Percentiles rank a stretch among this genome's conserved stretches.
These are phyloP conservation scores for Brassica hybrid DNA, from an alignment of 441 rosid species.

Conservation along the genomic window DNA sequence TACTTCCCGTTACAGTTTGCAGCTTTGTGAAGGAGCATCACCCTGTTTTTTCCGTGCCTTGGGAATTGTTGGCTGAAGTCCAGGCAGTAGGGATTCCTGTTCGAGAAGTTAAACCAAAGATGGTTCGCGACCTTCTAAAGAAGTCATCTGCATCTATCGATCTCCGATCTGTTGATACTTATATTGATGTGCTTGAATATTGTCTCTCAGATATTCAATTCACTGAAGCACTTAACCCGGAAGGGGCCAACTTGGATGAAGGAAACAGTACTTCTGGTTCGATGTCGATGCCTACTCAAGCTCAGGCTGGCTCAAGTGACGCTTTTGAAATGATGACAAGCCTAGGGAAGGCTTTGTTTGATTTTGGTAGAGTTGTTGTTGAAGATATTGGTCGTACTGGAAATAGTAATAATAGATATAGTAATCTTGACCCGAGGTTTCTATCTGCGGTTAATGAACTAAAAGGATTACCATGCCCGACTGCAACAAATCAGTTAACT, in stretches of 20 bases:
- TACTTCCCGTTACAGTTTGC: slow-evolving; percentile 97
- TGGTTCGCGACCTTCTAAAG: slow-evolving; percentile 93
- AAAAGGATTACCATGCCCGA: slow-evolving; percentile 91
- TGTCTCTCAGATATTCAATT: slow-evolving; percentile 91
- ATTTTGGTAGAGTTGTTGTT: slow-evolving; percentile 94
- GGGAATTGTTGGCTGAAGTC: slow-evolving; percentile 93
- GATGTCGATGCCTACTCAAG: slow-evolving; percentile 55
- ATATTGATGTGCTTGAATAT: slow-evolving; percentile 90
- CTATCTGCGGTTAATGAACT: slow-evolving; percentile 67
- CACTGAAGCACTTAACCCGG: slow-evolving; percentile 49
- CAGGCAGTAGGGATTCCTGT: slow-evolving; percentile 79
- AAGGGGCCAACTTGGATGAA: slow-evolving; percentile 50
- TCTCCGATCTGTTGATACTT: slow-evolving; percentile 89
- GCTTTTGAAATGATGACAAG: slow-evolving; percentile 98
- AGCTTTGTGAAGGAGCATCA: slow-evolving; percentile 96
- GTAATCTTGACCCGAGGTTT: slow-evolving; percentile 56
- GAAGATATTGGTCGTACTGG: slow-evolving; percentile 96
- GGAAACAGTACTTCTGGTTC: slow-evolving; percentile 49
- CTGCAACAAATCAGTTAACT: slow-evolving; percentile 77
- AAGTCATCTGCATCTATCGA: slow-evolving; percentile 68
- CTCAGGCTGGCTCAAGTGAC: slow-evolving; percentile 82
- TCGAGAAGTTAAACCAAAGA: slow-evolving; percentile 93
- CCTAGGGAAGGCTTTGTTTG: slow-evolving; percentile 94
- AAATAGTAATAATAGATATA: slow-evolving; percentile 49
- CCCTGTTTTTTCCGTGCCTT: slow-evolving; percentile 95